Evolutionary conservation across 108 stramenopile genomes (phyloP).

Genomic region (Stephanodiscus triporus): DNA sequence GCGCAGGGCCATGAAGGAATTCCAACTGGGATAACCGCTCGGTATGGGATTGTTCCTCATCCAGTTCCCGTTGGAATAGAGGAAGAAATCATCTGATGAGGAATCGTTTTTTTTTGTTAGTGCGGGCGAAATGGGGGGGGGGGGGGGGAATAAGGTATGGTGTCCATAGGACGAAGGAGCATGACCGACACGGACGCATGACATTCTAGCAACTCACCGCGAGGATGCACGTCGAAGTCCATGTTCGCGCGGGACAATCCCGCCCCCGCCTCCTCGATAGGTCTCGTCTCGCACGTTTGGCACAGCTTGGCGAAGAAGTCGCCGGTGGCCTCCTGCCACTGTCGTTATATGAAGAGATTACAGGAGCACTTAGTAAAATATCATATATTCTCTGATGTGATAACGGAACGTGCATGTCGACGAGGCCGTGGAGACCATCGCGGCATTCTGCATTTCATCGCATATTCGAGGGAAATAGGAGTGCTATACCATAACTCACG

Average conservation of each 20-base stretch:
- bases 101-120: background rate
- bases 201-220: background rate
- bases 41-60: slow-evolving; percentile 83
- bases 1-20: slow-evolving; percentile 69
- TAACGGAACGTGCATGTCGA: no score
- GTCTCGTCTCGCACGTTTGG: slow-evolving; percentile 48
- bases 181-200: no score
- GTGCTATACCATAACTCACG: slow-evolving; percentile 2
- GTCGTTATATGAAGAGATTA: background rate
- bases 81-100: slow-evolving; percentile 58
- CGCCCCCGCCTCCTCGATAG: background rate
- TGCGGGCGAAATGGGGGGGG: background rate
- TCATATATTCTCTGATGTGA: no score
- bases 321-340: slow-evolving; percentile 62
- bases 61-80: slow-evolving; percentile 78
- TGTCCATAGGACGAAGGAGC: background rate
- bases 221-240: slow-evolving; percentile 49
- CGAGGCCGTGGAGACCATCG: no score
- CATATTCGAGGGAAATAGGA: background rate
- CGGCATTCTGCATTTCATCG: no score
- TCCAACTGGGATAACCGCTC: slow-evolving; percentile 77
- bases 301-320: slow-evolving; percentile 66
- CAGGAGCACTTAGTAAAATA: no score
- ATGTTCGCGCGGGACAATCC: slow-evolving; percentile 55
- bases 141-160: no score